phyloP scores from a whole-genome alignment of 2,329 filamentous ascomycete genomes.

The Verticillium klebahnii region DNA sequence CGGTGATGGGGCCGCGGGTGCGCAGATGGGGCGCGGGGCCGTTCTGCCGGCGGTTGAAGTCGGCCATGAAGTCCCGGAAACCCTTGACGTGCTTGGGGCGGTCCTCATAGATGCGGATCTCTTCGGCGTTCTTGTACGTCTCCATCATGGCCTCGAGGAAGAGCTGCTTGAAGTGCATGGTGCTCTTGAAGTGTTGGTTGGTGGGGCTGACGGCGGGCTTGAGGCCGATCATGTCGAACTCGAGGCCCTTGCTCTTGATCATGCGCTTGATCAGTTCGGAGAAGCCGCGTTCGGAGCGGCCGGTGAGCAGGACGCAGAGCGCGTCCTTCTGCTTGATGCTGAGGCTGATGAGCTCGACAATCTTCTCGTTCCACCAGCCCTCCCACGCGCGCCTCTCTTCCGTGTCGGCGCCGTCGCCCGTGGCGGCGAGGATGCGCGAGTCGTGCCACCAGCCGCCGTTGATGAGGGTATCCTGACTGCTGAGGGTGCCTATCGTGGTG shows the following conservation, averaged over 20 bases:
- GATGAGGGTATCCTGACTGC: constrained; percentile 69
- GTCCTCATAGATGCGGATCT: constrained; percentile 73
- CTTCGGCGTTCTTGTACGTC: constrained; percentile 79
- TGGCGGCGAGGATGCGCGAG: constrained; percentile 75
- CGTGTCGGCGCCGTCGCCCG: constrained; percentile 73
- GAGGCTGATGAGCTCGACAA: constrained; percentile 74
- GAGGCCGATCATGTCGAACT: constrained; percentile 83
- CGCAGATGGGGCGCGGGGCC: constrained; percentile 30
- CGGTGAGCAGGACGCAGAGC: constrained; percentile 81
- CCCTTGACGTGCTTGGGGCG: constrained; percentile 65
- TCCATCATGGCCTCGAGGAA: constrained; percentile 78
- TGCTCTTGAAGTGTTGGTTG: constrained; percentile 72
- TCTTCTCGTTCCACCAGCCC: constrained; percentile 95
- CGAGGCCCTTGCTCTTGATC: constrained; percentile 67
- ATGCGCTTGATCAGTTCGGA: constrained; percentile 78
- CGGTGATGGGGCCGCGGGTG: constrained; percentile 61
- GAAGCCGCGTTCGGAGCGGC: constrained; percentile 74
- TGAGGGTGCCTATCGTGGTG: constrained; percentile 70
- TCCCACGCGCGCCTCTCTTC: constrained; percentile 84
- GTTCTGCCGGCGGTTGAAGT: constrained; percentile 61
- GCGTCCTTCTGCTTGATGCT: constrained; percentile 82
- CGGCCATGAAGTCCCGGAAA: constrained; percentile 79
- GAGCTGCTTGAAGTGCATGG: constrained; percentile 88
- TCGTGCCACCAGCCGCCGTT: constrained; percentile 99
- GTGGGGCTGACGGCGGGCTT: constrained; percentile 81